Base-by-base conservation (phyloP, 768 basidiomycete genomes). In the Mycena alexandri region DNA sequence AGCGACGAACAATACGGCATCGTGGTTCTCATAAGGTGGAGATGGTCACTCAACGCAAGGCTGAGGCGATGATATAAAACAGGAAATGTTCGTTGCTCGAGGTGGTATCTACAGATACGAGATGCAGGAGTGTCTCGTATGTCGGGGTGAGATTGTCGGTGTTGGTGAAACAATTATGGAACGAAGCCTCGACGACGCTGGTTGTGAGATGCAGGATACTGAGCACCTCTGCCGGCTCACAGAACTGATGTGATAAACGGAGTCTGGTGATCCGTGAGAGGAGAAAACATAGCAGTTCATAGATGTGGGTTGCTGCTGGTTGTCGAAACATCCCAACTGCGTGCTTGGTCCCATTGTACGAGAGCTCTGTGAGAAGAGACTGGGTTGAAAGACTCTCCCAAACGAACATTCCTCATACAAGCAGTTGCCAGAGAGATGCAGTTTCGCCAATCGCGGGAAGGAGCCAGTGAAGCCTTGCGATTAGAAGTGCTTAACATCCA, bases 211-310 rank as follows among this genome's bases (percentile, higher is more conserved):
- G 59, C 25, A 61, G 22, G 11, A 61, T 17, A 25, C 17, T 12
- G 4, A 41, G 9, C 21, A 51, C 29, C 34, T 48, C 34, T 21
- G 24, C 14, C 5, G 19, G 3, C 38, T 24, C 2, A 29, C 1
- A 36, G 10, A 25, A 14, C 8, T 47, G 57, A 16, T 21, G n/a
- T 5, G 6, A n/a, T 19, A 58, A 22, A n/a, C 16, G 16, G 17
- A 58, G n/a, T 58, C 34, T 58, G 13, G 33, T 58, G n/a, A 46
- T 44, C 16, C 33, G 44, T 42, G 57, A 36, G 5, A 58, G 29
- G 2, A 43, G 44, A 12, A 58, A 24, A 0, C 4, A 10, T 4
- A 17, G 43, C 43, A 58, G 44, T n/a, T n/a, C 25, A 5, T 24
- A 19, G 19, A 47, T 19, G 12, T 13, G 12, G 19, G 17, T 47